Evolutionary conservation across 2,329 filamentous ascomycete species (phyloP), one percentile per base, ranked within the genome.

Genomic region (Pseudogymnoascus sp.): DNA sequence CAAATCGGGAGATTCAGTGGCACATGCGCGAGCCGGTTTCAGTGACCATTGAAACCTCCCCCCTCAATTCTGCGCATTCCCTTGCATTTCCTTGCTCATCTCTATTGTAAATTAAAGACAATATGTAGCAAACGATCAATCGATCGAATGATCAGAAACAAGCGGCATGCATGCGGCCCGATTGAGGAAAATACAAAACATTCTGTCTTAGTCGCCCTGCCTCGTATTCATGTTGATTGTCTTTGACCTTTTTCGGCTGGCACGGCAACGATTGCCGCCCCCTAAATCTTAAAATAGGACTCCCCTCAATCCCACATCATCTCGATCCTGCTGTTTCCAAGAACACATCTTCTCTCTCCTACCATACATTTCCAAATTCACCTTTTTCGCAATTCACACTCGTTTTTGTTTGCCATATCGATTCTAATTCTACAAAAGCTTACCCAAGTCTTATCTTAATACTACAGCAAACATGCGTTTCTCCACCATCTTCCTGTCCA

Each of bases 401-500:
- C 47, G 47, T 54, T 54, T 54, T 54, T 54, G 47, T 26, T 54
- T 54, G 3, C 5, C 10, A 54, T 54, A n/a, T 54, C 26, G 4
- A 54, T 54, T 54, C 5, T 18, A 34, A 54, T 54, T 31, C 47
- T 54, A 31, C 26, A 31, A 54, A 31, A 31, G 8, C 23, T 31
- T 26, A 16, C 26, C 5, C 47, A 54, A 8, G 3, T n/a, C 45
- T 54, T 31, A 54, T 10, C 47, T 34, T 54, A 31, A 54, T 31
- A 31, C 47, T 34, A 54, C 47, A 54, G 47, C 47, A 61, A 61
- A 3, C 14, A 62, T 62, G 61, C 39, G 40, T 16, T 62, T 45
- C 39, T 45, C 39, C 18, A 62, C 61, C 61, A 51, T 62, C 40
- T 31, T 62, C 61, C 45, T 62, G 12, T 62, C 61, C 18, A 12